Base-by-base conservation (phyloP, 345 rosid species). In the Physaria fendleri region DNA sequence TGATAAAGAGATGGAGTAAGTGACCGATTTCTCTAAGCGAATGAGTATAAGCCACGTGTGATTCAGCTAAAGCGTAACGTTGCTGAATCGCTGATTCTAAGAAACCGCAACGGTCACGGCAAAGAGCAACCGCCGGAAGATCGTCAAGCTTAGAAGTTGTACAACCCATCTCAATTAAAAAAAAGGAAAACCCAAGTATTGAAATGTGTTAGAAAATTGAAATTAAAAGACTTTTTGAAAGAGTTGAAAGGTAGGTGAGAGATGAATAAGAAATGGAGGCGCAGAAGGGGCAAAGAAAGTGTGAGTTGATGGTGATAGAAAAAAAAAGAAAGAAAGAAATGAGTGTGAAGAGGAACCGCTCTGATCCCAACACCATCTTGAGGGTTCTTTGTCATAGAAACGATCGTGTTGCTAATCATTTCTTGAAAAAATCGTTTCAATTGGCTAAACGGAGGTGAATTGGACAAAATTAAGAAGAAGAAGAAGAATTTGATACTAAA, bases 121-220 rank as follows among this genome's bases (percentile, higher is more conserved):
- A 94, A 4, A 94, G 81, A 15, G 85, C 81, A 43, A 94, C 97
- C 44, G 96, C 99, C 34, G 95, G 97, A 3, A 85, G 90, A 74
- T 94, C 99, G 63, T 94, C 96, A 14, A 84, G 76, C 81, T 87
- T 94, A 1, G 99, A 94, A 56, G 71, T 73, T 22, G 93, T 51
- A 58, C 99, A 94, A 37, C 99, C 99, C 99, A 35, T 35, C 83
- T 82, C 14, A 28, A 42, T 29, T 39, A 16, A 27, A 14, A 14
- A n/a, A 50, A 34, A 5, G 8, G 25, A 25, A 46, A 65, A 28
- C 8, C 2, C 10, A 37, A 68, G 68, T 44, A 61, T 69, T 69
- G 62, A 69, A 38, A 43, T 58, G 52, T 29, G 32, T 48, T 17
- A 39, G 58, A 35, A 38, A 54, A 15, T 17, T 34, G 62, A 55